A percentile compares a stretch with the other conserved stretches of the same genome.
Conservation (phyloP, 169 alveolate genomes). For the Eimeria necatrix region DNA sequence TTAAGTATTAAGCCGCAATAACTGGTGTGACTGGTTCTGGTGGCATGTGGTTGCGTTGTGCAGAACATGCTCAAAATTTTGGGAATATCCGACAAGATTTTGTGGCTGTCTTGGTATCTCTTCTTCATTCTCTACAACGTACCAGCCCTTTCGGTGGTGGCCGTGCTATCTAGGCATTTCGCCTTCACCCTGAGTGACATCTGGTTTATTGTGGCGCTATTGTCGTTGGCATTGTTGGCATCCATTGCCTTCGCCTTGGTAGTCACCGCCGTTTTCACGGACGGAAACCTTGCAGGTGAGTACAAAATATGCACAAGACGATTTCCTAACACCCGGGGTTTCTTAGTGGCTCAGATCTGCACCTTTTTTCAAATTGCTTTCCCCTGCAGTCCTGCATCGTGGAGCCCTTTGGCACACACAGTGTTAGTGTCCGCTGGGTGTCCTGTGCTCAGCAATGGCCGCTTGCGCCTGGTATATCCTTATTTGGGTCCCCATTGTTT, state of each 20-base stretch:
- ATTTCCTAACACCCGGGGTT: background rate
- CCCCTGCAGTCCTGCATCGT: too few relatives aligned
- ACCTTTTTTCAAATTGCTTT: too few relatives aligned
- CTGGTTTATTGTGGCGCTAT: constrained; percentile 19
- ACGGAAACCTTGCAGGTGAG: constrained; percentile 67
- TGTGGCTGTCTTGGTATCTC: constrained; percentile 68
- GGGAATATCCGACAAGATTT: constrained; percentile 53
- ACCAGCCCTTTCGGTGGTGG: constrained; percentile 44
- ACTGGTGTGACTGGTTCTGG: too few relatives aligned
- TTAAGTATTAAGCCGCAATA: too few relatives aligned
- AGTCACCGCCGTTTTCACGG: constrained; percentile 51
- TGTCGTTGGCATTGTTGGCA: constrained; percentile 7
- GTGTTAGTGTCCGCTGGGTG: background rate
- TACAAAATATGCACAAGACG: background rate
- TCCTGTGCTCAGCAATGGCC: constrained; percentile 63
- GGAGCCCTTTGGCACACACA: background rate
- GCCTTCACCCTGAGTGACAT: constrained; percentile 47
- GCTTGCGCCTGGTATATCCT: constrained; percentile 64
- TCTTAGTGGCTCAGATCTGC: too few relatives aligned
- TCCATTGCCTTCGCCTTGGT: constrained; percentile 61
- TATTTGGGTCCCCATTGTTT: constrained; percentile 57
- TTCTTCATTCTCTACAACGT: constrained; percentile 60
- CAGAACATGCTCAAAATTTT: constrained; percentile 71
- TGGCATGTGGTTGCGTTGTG: background rate
- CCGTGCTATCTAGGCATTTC: background rate